These are phyloP conservation scores for Sambucus nigra DNA, from an alignment of 129 eudicot species.

Conservation along the genomic window DNA sequence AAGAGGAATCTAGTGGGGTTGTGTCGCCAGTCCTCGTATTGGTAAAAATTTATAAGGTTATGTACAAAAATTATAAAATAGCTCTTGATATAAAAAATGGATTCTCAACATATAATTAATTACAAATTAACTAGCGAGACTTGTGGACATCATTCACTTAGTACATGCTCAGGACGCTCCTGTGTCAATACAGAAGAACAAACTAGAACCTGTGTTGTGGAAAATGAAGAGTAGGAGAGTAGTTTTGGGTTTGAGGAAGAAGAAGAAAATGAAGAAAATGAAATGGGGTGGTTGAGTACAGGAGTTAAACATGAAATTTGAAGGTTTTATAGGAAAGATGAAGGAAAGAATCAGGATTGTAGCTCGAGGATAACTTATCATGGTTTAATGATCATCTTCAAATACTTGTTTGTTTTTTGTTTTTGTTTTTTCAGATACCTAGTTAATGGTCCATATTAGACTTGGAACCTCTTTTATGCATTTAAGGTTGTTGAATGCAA, in stretches of 20 bases:
- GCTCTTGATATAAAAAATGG: no score
- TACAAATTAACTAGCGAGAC: no score
- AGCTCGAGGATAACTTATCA: slow-evolving; percentile 20
- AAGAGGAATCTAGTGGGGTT: background rate
- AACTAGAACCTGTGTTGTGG: background rate
- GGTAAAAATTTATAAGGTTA: no score
- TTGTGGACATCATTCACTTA: no score
- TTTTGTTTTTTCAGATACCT: no score
- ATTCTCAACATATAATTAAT: no score
- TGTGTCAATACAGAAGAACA: background rate
- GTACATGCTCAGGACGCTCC: no score
- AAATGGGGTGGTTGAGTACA: slow-evolving; percentile 18
- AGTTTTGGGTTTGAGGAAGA: slow-evolving; percentile 3
- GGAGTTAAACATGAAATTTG: slow-evolving; percentile 38
- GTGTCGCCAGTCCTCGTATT: no score
- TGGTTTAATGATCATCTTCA: background rate
- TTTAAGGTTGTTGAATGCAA: no score
- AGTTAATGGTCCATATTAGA: no score
- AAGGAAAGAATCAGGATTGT: slow-evolving; percentile 28
- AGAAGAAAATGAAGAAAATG: slow-evolving; percentile 7
- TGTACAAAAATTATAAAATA: no score
- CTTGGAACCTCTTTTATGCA: no score
- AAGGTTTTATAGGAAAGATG: slow-evolving; percentile 40
- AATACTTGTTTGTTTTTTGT: background rate
- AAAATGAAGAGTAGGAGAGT: background rate